Percentiles rank a stretch among this genome's conserved stretches.
phyloP scores from a whole-genome alignment of 768 basidiomycete species.

The Xerocomus potaroensis region DNA sequence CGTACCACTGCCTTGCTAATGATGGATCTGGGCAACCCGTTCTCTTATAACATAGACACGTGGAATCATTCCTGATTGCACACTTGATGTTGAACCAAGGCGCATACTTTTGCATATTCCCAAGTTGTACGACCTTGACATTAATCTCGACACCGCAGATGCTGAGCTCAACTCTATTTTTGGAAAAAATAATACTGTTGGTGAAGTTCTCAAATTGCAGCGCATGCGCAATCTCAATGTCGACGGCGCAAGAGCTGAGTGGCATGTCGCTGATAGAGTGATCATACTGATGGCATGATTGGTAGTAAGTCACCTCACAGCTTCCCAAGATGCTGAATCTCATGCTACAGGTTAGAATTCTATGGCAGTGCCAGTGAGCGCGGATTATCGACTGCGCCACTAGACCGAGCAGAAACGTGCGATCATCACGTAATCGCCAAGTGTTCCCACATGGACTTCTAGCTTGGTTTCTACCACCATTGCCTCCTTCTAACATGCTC shows the following conservation, averaged over 20 bases:
- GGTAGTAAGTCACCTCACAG: conserved; percentile 1
- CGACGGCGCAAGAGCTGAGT: conserved; percentile 61
- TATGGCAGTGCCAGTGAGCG: conserved; percentile 7
- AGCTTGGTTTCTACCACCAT: conserved; percentile 4
- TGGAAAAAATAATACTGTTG: conserved; percentile 10
- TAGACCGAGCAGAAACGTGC: background rate
- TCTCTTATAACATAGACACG: conserved; percentile 38
- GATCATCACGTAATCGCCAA: too few relatives aligned
- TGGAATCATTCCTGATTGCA: conserved; percentile 40
- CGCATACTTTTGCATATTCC: conserved; percentile 54
- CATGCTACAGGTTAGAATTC: background rate
- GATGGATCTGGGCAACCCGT: conserved; percentile 6
- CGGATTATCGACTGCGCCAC: background rate
- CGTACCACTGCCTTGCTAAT: conserved; percentile 2
- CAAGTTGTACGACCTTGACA: conserved; percentile 44
- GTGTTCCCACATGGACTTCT: background rate
- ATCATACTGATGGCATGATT: conserved; percentile 43
- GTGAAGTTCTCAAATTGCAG: conserved; percentile 47
- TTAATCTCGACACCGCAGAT: conserved; percentile 55
- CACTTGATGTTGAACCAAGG: conserved; percentile 63
- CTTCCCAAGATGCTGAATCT: background rate
- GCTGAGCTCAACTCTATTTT: conserved; percentile 41
- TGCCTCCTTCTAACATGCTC: background rate
- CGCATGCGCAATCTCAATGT: conserved; percentile 56
- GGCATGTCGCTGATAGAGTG: conserved; percentile 52